phyloP scores from a whole-genome alignment of 2,329 filamentous ascomycete genomes.

The Clonostachys rhizophaga region DNA sequence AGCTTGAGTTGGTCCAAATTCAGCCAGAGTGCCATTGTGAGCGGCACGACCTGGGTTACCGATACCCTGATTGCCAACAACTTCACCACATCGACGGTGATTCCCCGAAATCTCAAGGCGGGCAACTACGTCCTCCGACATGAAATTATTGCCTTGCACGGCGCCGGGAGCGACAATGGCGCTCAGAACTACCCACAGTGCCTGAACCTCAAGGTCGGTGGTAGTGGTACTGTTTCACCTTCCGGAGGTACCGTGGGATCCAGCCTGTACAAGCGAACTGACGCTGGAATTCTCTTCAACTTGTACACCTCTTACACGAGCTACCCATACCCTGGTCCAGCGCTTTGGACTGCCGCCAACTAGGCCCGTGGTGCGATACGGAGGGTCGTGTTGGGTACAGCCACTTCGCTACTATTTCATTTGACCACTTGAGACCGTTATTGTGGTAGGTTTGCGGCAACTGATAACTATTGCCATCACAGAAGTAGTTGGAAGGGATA shows the following conservation, averaged over 20 bases:
- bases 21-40: slow-evolving; percentile 44
- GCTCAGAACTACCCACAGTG: slow-evolving; percentile 48
- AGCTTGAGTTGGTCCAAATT: slow-evolving; percentile 59
- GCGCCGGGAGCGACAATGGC: slow-evolving; percentile 30
- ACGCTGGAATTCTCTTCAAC: slow-evolving; percentile 19
- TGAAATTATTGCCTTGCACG: slow-evolving; percentile 44
- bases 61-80: slow-evolving; percentile 34
- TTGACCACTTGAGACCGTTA: too few species aligned
- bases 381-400: too few species aligned
- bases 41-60: slow-evolving; percentile 23
- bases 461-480: too few species aligned
- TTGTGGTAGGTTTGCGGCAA: too few species aligned
- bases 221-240: slow-evolving; percentile 22
- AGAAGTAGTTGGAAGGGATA: too few species aligned
- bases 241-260: slow-evolving; percentile 16
- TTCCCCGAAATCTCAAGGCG: slow-evolving; percentile 21
- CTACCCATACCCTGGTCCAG: slow-evolving; percentile 12
- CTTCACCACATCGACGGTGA: slow-evolving; percentile 17
- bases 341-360: slow-evolving; percentile 10
- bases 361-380: background rate
- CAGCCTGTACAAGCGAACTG: slow-evolving; percentile 12
- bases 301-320: slow-evolving; percentile 10
- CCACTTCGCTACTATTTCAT: too few species aligned
- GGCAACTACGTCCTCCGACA: slow-evolving; percentile 41
- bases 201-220: slow-evolving; percentile 37